Evolutionary conservation across 495 filamentous ascomycete genomes (phyloP).

Genomic region (Umbilicaria muhlenbergii): DNA sequence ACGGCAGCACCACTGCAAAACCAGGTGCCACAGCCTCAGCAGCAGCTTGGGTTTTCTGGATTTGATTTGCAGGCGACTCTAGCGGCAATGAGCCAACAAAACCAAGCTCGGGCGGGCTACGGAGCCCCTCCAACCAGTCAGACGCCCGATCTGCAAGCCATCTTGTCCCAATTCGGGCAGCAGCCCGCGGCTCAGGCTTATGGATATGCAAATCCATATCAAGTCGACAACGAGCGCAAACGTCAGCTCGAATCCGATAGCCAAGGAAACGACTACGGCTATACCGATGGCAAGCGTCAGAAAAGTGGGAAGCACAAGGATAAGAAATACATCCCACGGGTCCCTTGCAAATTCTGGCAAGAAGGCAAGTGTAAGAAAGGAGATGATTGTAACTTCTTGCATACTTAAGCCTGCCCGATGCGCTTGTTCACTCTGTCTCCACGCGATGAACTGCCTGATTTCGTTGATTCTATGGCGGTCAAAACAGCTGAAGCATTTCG

Average conservation of each 20-base stretch:
- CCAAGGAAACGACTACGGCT: slow-evolving; percentile 10
- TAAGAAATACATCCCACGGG: slow-evolving; percentile 9
- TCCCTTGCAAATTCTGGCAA: slow-evolving; percentile 61
- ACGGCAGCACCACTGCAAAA: slow-evolving; percentile 14
- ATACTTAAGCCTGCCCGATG: slow-evolving; percentile 24
- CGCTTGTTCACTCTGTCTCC: too few species aligned
- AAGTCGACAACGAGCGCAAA: slow-evolving; percentile 14
- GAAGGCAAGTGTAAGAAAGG: slow-evolving; percentile 74
- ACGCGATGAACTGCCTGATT: too few species aligned
- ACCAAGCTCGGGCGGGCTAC: slow-evolving; percentile 3
- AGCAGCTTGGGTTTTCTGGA: slow-evolving; percentile 7
- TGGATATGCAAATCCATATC: slow-evolving; percentile 7
- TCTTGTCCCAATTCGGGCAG: slow-evolving; percentile 9
- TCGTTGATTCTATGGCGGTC: too few species aligned
- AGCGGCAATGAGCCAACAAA: slow-evolving; percentile 7
- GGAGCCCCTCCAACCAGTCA: slow-evolving; percentile 1
- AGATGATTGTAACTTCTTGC: slow-evolving; percentile 70
- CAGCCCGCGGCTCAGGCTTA: slow-evolving; percentile 9
- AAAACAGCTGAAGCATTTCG: neutral
- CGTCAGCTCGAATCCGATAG: slow-evolving; percentile 12
- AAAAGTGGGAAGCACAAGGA: slow-evolving; percentile 8
- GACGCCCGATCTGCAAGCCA: slow-evolving; percentile 9
- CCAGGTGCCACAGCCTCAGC: slow-evolving; percentile 12
- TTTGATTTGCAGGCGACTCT: slow-evolving; percentile 12
- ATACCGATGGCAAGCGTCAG: slow-evolving; percentile 8